phyloP scores from a whole-genome alignment of 208 protist genomes.

The Vickermania spadyakhi region DNA sequence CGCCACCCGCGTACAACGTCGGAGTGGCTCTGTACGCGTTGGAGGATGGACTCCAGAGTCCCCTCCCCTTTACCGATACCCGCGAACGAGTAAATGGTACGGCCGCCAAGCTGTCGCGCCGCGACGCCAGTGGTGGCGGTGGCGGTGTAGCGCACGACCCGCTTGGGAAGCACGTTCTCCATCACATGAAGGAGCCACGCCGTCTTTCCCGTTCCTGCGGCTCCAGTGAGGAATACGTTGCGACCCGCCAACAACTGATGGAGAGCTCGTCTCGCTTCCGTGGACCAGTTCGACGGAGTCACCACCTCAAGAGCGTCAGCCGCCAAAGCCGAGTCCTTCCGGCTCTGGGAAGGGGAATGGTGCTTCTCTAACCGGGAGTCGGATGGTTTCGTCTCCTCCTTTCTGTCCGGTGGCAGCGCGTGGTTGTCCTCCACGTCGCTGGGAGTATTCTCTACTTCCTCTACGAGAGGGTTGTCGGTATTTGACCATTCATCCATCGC shows the following conservation, averaged over 20 bases:
- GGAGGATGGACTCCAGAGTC: conserved; percentile 9
- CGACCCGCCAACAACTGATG: conserved; percentile 26
- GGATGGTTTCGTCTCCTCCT: background rate
- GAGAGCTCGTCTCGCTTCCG: conserved; percentile 34
- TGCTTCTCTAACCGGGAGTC: background rate
- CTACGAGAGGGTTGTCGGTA: background rate
- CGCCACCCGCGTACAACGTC: conserved; percentile 18
- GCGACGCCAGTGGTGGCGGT: conserved; percentile 33
- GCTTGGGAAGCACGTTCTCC: conserved; percentile 17
- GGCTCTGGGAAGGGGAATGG: background rate
- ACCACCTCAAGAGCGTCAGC: background rate
- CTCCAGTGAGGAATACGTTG: conserved; percentile 72
- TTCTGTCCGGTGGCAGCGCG: no score
- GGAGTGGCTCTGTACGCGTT: conserved; percentile 11
- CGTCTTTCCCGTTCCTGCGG: conserved; percentile 78
- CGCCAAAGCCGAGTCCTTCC: background rate
- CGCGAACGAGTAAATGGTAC: conserved; percentile 30
- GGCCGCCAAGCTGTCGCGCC: conserved; percentile 21
- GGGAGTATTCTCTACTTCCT: background rate
- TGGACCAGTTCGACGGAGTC: conserved; percentile 15
- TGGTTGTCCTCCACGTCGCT: background rate
- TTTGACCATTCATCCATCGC: background rate
- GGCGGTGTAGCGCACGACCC: conserved; percentile 1
- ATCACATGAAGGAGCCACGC: conserved; percentile 51
- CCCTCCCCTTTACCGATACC: conserved; percentile 31